Evolutionary conservation across 2,329 filamentous ascomycete genomes (phyloP), one percentile per base, ranked within the genome.

Genomic region (Pezicula rhizophila): DNA sequence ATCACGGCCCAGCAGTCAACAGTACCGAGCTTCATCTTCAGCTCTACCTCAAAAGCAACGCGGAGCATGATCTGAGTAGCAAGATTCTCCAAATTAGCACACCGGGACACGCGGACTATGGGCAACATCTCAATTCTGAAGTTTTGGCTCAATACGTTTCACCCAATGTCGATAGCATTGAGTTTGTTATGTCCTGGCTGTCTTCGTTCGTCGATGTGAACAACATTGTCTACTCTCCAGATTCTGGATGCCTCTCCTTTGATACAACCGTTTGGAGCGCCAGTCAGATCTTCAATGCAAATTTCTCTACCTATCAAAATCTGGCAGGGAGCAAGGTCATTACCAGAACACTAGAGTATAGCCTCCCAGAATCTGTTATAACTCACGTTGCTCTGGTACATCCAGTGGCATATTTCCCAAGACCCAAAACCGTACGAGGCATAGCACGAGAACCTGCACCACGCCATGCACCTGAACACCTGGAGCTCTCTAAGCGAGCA

Each of bases 91-190:
- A 39, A 14, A 49, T 49, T 25, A 49, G 52, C 33, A 74, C 71
- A 0, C 76, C 76, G 2, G 68, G 67, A 5, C 61, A 69, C 49
- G 54, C 66, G 2, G 63, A 66, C n/a, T 78, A 78, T 52, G 76
- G 75, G 20, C 60, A 76, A 47, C 74, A 77, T 57, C 68, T 74
- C 51, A 67, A 64, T 25, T 62, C 67, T 34, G 62, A 66, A 10
- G 67, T 73, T 25, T 63, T 74, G 47, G 66, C 71, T 42, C 51
- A 64, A 3, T 66, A 72, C 52, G 66, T 75, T 28, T 64, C 64
- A 6, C 66, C 71, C 0, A 60, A 62, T 5, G 57, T 64, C 8
- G 66, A 66, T 4, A 66, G 64, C n/a, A 53, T 67, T 8, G 54
- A 66, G 0, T 56, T 63, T 1, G 66, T 74, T 12, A 60, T 67